Percentiles rank a stretch among this genome's conserved stretches.
Evolutionary conservation across 768 basidiomycete genomes (phyloP).

Genomic region (Pleurotus eryngii): DNA sequence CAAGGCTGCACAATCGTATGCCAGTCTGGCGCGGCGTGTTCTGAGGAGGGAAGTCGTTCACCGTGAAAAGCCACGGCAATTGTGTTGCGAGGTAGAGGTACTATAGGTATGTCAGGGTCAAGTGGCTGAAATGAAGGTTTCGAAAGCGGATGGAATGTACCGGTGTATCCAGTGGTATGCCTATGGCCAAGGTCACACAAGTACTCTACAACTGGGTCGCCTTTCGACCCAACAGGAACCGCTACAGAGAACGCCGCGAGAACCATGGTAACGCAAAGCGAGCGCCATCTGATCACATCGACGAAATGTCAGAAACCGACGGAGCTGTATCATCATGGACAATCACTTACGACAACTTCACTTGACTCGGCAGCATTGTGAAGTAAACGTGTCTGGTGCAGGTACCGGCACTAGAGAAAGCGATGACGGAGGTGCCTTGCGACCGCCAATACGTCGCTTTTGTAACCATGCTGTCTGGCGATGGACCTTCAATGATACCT

Average conservation of each 20-base stretch:
- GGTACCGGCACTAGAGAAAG: background rate
- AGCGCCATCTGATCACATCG: background rate
- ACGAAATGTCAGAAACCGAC: background rate
- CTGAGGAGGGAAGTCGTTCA: background rate
- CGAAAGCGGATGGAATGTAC: background rate
- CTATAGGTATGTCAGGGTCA: constrained; percentile 12
- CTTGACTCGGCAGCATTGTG: background rate
- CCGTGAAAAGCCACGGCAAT: background rate
- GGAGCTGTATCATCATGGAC: background rate
- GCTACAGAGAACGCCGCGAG: background rate
- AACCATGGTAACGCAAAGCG: constrained; percentile 3
- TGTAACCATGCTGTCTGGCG: background rate
- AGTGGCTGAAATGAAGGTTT: constrained; percentile 5
- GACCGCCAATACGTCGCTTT: constrained; percentile 1
- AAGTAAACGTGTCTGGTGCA: background rate
- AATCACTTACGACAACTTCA: background rate
- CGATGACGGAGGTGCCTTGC: background rate
- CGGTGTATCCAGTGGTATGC: background rate
- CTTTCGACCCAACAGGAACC: background rate
- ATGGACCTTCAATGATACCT: background rate
- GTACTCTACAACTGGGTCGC: background rate
- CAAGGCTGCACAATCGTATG: background rate
- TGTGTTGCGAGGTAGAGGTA: background rate
- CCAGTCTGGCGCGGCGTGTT: background rate
- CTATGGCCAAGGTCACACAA: background rate